Evolutionary conservation across 2,329 filamentous ascomycete species (phyloP), one percentile per base, ranked within the genome.

Genomic region (Alternaria sp.): DNA sequence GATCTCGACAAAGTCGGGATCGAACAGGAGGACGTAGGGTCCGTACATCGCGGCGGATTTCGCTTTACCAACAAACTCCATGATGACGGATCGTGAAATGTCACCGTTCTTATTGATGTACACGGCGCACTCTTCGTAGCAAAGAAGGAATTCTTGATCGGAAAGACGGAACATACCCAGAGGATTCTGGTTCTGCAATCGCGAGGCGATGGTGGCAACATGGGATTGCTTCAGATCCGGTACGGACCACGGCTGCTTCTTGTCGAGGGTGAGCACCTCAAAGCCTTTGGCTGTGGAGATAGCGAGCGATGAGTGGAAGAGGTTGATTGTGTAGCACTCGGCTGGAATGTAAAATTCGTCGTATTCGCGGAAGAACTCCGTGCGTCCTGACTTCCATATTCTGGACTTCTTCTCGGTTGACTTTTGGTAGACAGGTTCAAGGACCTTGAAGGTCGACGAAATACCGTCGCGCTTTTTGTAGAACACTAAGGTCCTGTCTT

Each of bases 101-200:
- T 99, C 95, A 67, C 95, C 95, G 78, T 98, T 93, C 80, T 98
- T 97, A 83, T 99, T 96, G 75, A 98, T 91, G 74, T 98, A 99
- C 8, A 99, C 94, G 18, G 94, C 95, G 70, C 94, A 98, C 78
- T 97, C 93, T 79, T 96, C 92, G 78, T 98, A 99, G 38, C 91
- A 92, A 49, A 97, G 88, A 26, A 99, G 83, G 80, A 98, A 99
- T 77, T 97, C 79, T 54, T 78, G 74, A 54, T 84, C 95, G 57
- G 91, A 91, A 55, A 99, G 88, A 41, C 94, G 89, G 84, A 99
- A 97, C 95, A 99, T 99, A 69, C 94, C 94, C 11, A 99, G 83
- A 0, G 95, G 94, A 57, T 89, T 88, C 73, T 97, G 92, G 67
- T 92, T 90, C 57, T 88, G 88, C 68, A 99, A 91, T 28, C 94